These are phyloP conservation scores for Entelexis paramagnoliae DNA, from an alignment of 1,139 yeast species.

Conservation along the genomic window DNA sequence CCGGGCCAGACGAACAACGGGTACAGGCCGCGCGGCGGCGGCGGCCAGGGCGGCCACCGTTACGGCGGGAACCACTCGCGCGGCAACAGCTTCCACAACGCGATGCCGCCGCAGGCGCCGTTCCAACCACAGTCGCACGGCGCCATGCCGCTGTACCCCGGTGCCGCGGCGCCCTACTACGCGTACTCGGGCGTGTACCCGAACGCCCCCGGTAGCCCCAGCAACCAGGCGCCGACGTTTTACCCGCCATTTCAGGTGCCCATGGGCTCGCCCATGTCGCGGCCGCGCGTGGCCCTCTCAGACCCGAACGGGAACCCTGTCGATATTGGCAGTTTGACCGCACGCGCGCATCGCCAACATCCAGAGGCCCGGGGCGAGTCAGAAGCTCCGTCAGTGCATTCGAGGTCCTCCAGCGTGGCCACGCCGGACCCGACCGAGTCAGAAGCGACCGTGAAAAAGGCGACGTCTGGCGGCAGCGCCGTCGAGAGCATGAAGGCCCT, in stretches of 20 bases:
- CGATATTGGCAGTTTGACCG: slow-evolving; percentile 19
- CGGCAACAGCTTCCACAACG: neutral
- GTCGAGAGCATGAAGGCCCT: slow-evolving; percentile 14
- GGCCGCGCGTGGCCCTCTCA: neutral
- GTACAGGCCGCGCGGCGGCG: neutral
- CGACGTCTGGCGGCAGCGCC: slow-evolving; percentile 7
- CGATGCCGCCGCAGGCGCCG: neutral
- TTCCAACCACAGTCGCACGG: neutral
- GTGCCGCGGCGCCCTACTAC: neutral
- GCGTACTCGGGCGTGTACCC: neutral
- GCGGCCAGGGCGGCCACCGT: slow-evolving; percentile 1
- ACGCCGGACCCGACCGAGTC: slow-evolving; percentile 3
- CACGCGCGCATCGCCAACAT: neutral
- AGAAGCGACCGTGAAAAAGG: slow-evolving; percentile 3
- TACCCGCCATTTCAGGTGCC: slow-evolving; percentile 3
- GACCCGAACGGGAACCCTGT: slow-evolving; percentile 17
- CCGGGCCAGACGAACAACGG: neutral
- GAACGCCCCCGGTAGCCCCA: neutral
- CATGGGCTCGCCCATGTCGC: neutral
- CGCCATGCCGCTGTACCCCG: neutral
- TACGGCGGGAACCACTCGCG: slow-evolving; percentile 5
- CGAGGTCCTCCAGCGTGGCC: neutral
- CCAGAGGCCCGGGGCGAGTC: neutral
- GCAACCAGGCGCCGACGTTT: neutral
- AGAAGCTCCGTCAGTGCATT: neutral